Base-by-base conservation (phyloP, 495 filamentous ascomycete genomes). In the Parathielavia appendiculata region DNA sequence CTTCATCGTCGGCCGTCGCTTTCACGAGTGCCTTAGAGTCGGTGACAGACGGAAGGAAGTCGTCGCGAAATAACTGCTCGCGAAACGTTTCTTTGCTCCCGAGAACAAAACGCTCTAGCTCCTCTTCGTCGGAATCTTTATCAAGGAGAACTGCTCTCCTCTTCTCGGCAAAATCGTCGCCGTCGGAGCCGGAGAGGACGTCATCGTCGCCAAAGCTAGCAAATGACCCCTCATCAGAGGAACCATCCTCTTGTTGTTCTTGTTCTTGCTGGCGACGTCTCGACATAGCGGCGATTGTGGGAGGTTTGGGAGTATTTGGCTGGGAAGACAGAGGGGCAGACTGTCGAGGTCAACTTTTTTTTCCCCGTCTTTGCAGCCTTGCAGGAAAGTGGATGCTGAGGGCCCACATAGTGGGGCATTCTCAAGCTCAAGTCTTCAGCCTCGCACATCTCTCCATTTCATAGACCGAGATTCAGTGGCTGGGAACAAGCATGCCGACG, bases 81-180 rank as follows among this genome's bases (percentile, higher is more conserved):
- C 83, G 81, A 69, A 96, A 96, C 30, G 85, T 89, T n/a, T 80
- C 80, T 44, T 86, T 80, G 66, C 93, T 88, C 32, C 92, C 92
- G 50, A 97, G 88, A 2, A 97, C 86, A 58, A 95, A 77, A 58
- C 82, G 80, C 73, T 96, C 91, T 16, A 97, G 81, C 69, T 90
- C 90, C 64, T 83, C 80, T 67, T 97, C 92, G 35, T 85, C 82
- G 52, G 80, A 84, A 63, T 95, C 90, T 69, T 91, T 92, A 44
- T 86, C 41, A n/a, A 55, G 26, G 32, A 48, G 50, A 12, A 38
- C 54, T 26, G 35, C 45, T 34, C 54, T 46, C 38, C 50, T 52
- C 30, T 61, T 50, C 32, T 30, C 22, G 39, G 14, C 22, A 16
- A 14, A n/a, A 10, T 59, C 64, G 35, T 66, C 64, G 45, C 65